Base-by-base conservation (phyloP, 2,329 filamentous ascomycete genomes). In the Trichoderma simmonsii region DNA sequence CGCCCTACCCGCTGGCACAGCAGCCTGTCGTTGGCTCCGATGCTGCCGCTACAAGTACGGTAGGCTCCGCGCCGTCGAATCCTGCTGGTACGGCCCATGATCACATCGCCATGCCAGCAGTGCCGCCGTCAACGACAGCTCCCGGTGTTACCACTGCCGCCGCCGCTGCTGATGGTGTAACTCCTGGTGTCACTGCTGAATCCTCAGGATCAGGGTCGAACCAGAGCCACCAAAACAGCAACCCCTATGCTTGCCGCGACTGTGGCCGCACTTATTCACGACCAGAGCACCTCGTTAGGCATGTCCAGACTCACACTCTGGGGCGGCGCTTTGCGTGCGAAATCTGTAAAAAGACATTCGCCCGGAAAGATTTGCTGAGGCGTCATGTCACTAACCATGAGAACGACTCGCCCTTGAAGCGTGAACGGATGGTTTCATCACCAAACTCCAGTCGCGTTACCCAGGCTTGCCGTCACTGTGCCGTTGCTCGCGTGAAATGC, bases 301-400 rank as follows among this genome's bases (percentile, higher is more conserved):
- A 87, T 75, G 85, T 86, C 48, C 84, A 85, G 74, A 85, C 84
- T 3, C 85, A 87, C 74, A 86, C 85, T 3, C 80, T 86, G 7
- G 85, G 85, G 6, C 85, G 86, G 64, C 83, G 85, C 34, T 87
- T 87, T 75, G 77, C 80, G 21, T 86, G 85, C 74, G 80, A 85
- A 51, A 80, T 88, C 70, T 87, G 86, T 74, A 83, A 85, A 70
- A 88, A 88, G 75, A 84, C 84, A 6, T 88, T 88, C 76, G 85
- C 85, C 11, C 82, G 86, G 24, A 86, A 86, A 71, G 86, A 88
- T 75, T 81, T 88, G 12, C 80, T 87, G 66, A 86, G 86, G 74
- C 83, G 86, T 15, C 86, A 88, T 75, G 82, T 84, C 56, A 79
- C 83, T 59, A 87, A 87, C 73, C 86, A 88, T 73, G 81, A 85